These are phyloP conservation scores for Ceratocystis harringtonii DNA, from an alignment of 2,329 filamentous ascomycete species.

Conservation along the genomic window DNA sequence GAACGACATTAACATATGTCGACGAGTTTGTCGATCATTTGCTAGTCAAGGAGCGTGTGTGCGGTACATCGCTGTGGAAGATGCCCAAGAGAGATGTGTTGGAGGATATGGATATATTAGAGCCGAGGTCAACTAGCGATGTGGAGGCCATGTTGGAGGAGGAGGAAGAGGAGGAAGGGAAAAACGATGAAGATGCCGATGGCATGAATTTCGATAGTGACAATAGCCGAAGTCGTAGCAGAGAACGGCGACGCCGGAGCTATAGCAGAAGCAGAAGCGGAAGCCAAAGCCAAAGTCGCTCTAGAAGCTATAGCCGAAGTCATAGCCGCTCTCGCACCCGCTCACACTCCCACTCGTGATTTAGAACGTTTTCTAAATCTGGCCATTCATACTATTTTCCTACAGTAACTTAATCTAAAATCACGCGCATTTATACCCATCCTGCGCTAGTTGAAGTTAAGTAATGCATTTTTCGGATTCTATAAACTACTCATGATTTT, in stretches of 20 bases:
- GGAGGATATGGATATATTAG: conserved; percentile 78
- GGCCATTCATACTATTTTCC: neutral
- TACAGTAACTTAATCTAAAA: conserved; percentile 1
- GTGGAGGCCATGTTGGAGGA: conserved; percentile 56
- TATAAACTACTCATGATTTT: conserved; percentile 20
- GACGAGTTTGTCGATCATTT: conserved; percentile 92
- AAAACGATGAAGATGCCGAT: conserved; percentile 22
- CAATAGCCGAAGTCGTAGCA: conserved; percentile 7
- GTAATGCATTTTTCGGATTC: neutral
- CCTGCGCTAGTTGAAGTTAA: neutral
- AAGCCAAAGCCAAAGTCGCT: conserved; percentile 18
- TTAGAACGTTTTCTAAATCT: neutral
- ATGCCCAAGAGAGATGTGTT: conserved; percentile 66
- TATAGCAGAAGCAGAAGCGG: conserved; percentile 14
- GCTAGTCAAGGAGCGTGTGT: conserved; percentile 75
- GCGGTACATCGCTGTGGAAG: conserved; percentile 84
- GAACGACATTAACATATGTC: conserved; percentile 62
- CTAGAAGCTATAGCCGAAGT: conserved; percentile 18
- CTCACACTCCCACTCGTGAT: neutral
- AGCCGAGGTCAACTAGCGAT: conserved; percentile 68
- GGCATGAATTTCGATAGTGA: conserved; percentile 19
- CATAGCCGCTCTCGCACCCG: neutral
- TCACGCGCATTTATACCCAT: conserved; percentile 1
- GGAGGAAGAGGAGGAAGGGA: conserved; percentile 33
- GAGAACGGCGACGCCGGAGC: conserved; percentile 1